Percentiles rank a stretch among this genome's conserved stretches.
Conservation (phyloP, 768 basidiomycete species). For the Russula compacta region DNA sequence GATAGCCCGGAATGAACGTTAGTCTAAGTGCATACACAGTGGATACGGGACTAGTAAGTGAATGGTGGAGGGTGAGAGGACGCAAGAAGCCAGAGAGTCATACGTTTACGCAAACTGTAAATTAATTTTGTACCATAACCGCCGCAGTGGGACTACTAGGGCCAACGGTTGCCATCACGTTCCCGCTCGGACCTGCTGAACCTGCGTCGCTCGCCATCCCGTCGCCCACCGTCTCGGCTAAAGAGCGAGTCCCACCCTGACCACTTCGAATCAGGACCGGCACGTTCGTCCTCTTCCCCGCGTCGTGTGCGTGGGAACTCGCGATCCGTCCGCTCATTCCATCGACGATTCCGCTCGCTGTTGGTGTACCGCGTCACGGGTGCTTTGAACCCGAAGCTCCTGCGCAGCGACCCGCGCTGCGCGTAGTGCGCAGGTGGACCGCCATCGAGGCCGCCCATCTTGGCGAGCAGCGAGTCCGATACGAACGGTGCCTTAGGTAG, state of each 20-base stretch:
- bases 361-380: slow-evolving; percentile 1
- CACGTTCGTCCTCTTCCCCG: neutral
- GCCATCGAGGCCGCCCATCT: neutral
- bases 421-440: neutral
- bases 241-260: neutral
- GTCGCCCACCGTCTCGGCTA: neutral
- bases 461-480: slow-evolving; percentile 11
- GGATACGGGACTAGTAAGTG: neutral
- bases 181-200: neutral
- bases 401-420: neutral
- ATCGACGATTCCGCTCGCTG: slow-evolving; percentile 5
- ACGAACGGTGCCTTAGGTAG: slow-evolving; percentile 9
- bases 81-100: neutral
- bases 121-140: neutral
- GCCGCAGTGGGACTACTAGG: neutral
- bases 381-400: neutral
- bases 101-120: slow-evolving; percentile 3
- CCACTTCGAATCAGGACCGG: neutral
- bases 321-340: slow-evolving; percentile 3
- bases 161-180: neutral
- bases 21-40: neutral
- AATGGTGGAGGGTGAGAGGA: neutral
- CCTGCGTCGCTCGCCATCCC: neutral
- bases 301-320: neutral
- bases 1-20: neutral